Percentiles rank a stretch among this genome's conserved stretches.
Evolutionary conservation across 2,329 filamentous ascomycete species (phyloP).

Genomic region (Penicillium sp.): DNA sequence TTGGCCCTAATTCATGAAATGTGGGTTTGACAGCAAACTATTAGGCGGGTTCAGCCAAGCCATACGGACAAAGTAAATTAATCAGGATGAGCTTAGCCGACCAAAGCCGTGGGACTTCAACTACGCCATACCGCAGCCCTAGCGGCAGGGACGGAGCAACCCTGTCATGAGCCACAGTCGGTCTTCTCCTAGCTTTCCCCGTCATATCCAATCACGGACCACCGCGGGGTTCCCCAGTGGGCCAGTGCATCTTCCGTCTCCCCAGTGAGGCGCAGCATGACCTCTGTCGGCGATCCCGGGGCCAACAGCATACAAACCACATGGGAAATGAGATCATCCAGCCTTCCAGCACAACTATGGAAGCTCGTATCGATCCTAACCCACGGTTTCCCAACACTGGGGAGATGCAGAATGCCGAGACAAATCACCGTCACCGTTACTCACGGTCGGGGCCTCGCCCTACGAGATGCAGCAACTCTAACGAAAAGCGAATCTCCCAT

Average conservation of each 20-base stretch:
- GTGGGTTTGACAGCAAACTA: background rate
- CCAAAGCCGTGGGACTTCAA: background rate
- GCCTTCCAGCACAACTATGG: background rate
- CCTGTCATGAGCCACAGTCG: slow-evolving; percentile 15
- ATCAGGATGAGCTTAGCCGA: background rate
- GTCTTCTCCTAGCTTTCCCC: background rate
- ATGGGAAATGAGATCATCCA: background rate
- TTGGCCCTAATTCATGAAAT: background rate
- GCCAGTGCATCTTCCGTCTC: background rate
- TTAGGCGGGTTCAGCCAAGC: background rate
- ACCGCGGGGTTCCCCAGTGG: background rate
- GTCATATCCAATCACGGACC: slow-evolving; percentile 3
- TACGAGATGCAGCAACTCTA: background rate
- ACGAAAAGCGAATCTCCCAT: background rate
- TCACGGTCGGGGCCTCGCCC: background rate
- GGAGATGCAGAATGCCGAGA: background rate
- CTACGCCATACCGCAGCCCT: slow-evolving; percentile 12
- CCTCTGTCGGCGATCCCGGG: slow-evolving; percentile 22
- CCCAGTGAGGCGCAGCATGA: slow-evolving; percentile 12
- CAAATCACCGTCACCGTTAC: background rate
- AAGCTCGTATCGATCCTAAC: slow-evolving; percentile 1
- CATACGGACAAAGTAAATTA: background rate
- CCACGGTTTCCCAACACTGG: background rate
- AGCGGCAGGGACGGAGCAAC: slow-evolving; percentile 12
- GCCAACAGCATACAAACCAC: slow-evolving; percentile 1